Conservation (phyloP, 2,329 filamentous ascomycete species). For the Fusarium mexicanum region DNA sequence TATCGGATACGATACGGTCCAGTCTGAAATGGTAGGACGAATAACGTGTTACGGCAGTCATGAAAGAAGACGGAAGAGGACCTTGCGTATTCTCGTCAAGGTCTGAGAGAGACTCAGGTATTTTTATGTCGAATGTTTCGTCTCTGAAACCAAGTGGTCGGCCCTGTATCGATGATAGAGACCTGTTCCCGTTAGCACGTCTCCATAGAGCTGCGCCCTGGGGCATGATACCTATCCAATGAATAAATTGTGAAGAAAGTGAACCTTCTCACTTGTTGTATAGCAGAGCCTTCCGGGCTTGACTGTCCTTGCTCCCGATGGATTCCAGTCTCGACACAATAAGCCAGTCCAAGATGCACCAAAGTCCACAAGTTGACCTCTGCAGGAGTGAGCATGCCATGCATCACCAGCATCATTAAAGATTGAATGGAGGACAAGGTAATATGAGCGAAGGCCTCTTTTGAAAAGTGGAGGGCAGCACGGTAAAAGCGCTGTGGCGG, state of each 20-base stretch:
- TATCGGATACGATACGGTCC: background rate
- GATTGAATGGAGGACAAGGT: background rate
- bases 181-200: too few relatives aligned
- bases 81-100: background rate
- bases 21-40: background rate
- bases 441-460: background rate
- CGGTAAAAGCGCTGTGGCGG: background rate
- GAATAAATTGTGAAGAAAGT: background rate
- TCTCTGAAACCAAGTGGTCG: background rate
- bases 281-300: rapidly evolving
- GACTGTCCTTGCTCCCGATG: background rate
- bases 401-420: background rate
- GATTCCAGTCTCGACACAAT: background rate
- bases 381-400: background rate
- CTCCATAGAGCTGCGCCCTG: too few relatives aligned
- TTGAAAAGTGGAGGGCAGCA: background rate
- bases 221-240: background rate
- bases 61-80: rapidly evolving
- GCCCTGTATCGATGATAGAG: background rate
- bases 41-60: background rate
- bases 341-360: background rate
- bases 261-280: background rate
- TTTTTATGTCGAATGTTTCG: background rate
- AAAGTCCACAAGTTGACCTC: background rate
- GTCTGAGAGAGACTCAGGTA: rapidly evolving